Evolutionary conservation across 192 early-diverging fungal genomes (phyloP).

Genomic region (Coemansia aciculifera): DNA sequence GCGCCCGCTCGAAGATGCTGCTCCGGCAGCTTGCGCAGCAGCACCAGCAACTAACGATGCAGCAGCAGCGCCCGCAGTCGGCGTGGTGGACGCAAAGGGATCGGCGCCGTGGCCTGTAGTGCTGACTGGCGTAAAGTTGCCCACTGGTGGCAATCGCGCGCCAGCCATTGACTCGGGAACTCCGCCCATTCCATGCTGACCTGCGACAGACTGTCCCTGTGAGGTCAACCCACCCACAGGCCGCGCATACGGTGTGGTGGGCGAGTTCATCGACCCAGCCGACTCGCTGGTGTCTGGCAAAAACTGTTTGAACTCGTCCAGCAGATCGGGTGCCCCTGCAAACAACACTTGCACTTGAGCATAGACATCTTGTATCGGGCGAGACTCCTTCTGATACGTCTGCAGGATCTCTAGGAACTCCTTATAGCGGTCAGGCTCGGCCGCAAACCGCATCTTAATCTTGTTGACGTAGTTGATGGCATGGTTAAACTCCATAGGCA

Average conservation of each 20-base stretch:
- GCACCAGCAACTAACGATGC: conserved; percentile 6
- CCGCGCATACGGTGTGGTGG: conserved; percentile 28
- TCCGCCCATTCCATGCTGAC: conserved; percentile 19
- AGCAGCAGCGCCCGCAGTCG: neutral
- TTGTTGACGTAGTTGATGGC: conserved; percentile 99
- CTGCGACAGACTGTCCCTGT: conserved; percentile 7
- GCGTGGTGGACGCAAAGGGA: conserved; percentile 19
- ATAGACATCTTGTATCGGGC: conserved; percentile 97
- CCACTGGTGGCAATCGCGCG: conserved; percentile 59
- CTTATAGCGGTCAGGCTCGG: conserved; percentile 94
- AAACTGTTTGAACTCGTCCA: conserved; percentile 99
- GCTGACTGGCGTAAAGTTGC: conserved; percentile 57
- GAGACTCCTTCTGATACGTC: conserved; percentile 95
- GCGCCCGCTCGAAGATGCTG: conserved; percentile 28
- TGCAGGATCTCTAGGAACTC: conserved; percentile 97
- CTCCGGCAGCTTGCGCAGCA: conserved; percentile 16
- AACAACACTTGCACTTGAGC: conserved; percentile 91
- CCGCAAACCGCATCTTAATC: conserved; percentile 95
- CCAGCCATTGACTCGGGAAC: conserved; percentile 23
- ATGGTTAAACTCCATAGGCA: conserved; percentile 95
- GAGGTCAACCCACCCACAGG: conserved; percentile 10
- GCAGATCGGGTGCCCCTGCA: conserved; percentile 78
- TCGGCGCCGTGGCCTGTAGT: conserved; percentile 19
- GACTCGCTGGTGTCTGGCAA: conserved; percentile 83
- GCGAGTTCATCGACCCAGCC: conserved; percentile 26